These are phyloP conservation scores for Tolypocladium endophyticum DNA, from an alignment of 2,329 filamentous ascomycete species.

Conservation along the genomic window DNA sequence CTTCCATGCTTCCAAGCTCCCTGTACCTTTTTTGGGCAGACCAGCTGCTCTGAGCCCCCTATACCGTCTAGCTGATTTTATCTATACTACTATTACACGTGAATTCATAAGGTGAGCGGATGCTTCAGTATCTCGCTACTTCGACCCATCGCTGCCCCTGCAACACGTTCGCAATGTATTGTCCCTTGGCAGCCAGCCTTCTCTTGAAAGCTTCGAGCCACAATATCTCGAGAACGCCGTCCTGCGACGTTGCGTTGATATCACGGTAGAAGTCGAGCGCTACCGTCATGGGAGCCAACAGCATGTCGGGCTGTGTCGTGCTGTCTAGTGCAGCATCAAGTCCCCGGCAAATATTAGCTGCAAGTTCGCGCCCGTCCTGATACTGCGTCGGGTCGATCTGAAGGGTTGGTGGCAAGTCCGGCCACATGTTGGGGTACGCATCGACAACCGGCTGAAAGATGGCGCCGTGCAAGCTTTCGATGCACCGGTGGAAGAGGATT, in stretches of 20 bases:
- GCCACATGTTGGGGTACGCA: slow-evolving; percentile 26
- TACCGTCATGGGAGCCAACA: slow-evolving; percentile 31
- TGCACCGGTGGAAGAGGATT: slow-evolving; percentile 36
- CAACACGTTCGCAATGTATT: slow-evolving; percentile 27
- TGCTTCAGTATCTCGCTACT: slow-evolving; percentile 15
- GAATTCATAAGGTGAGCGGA: background rate
- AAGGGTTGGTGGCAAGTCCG: slow-evolving; percentile 24
- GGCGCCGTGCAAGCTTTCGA: slow-evolving; percentile 32
- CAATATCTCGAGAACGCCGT: slow-evolving; percentile 32
- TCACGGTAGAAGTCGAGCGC: slow-evolving; percentile 31
- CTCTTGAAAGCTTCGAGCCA: slow-evolving; percentile 36
- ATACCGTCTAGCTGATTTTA: background rate
- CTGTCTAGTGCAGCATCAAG: slow-evolving; percentile 34
- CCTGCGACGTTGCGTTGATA: slow-evolving; percentile 25
- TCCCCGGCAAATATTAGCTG: slow-evolving; percentile 38
- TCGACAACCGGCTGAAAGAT: slow-evolving; percentile 34
- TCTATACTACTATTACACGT: background rate
- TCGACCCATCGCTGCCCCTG: slow-evolving; percentile 29
- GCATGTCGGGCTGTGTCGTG: slow-evolving; percentile 35
- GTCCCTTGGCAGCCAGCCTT: slow-evolving; percentile 27
- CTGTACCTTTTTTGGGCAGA: background rate
- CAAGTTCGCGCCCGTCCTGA: slow-evolving; percentile 31
- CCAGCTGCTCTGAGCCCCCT: slow-evolving; percentile 3
- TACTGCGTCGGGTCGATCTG: slow-evolving; percentile 32
- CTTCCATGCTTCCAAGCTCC: background rate